Evolutionary conservation across 2,329 filamentous ascomycete species (phyloP).

Genomic region (Ceratocystis eucalypticola): DNA sequence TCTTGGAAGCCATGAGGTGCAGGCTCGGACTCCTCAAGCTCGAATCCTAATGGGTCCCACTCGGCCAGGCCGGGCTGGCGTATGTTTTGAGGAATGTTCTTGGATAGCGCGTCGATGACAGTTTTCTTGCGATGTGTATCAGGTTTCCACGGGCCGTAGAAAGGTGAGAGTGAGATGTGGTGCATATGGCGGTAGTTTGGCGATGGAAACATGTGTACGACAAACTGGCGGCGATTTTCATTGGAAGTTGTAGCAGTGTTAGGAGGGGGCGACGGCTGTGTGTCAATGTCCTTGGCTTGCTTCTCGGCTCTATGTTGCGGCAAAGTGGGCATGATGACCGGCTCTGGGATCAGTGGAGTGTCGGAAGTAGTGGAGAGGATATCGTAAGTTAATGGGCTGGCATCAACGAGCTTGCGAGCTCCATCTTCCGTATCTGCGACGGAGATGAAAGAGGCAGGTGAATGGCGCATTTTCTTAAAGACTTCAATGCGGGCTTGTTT

Average conservation of each 20-base stretch:
- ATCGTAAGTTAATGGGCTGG: slow-evolving; percentile 37
- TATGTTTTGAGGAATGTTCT: slow-evolving; percentile 30
- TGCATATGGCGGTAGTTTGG: slow-evolving; percentile 30
- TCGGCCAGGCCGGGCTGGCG: slow-evolving; percentile 31
- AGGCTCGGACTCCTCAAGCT: not conserved
- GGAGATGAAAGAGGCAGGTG: slow-evolving; percentile 37
- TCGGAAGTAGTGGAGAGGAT: slow-evolving; percentile 23
- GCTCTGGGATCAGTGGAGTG: not conserved
- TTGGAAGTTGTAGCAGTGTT: slow-evolving; percentile 24
- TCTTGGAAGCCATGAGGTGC: not conserved
- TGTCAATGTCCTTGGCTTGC: slow-evolving; percentile 14
- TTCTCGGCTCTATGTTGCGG: slow-evolving; percentile 13
- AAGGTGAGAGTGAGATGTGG: slow-evolving; percentile 27
- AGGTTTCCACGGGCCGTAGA: slow-evolving; percentile 33
- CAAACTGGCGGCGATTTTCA: slow-evolving; percentile 28
- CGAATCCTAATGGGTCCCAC: slow-evolving; percentile 27
- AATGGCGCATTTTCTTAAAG: slow-evolving; percentile 37
- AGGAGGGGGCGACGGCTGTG: slow-evolving; percentile 26
- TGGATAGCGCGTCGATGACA: slow-evolving; percentile 28
- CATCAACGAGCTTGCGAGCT: slow-evolving; percentile 29
- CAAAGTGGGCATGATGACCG: slow-evolving; percentile 16
- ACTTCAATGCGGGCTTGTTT: slow-evolving; percentile 37
- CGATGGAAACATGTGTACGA: slow-evolving; percentile 30
- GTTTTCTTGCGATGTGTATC: slow-evolving; percentile 26
- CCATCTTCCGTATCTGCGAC: slow-evolving; percentile 32